These are phyloP conservation scores for Theobroma grandiflorum DNA, from an alignment of 441 rosid species.

Conservation along the genomic window DNA sequence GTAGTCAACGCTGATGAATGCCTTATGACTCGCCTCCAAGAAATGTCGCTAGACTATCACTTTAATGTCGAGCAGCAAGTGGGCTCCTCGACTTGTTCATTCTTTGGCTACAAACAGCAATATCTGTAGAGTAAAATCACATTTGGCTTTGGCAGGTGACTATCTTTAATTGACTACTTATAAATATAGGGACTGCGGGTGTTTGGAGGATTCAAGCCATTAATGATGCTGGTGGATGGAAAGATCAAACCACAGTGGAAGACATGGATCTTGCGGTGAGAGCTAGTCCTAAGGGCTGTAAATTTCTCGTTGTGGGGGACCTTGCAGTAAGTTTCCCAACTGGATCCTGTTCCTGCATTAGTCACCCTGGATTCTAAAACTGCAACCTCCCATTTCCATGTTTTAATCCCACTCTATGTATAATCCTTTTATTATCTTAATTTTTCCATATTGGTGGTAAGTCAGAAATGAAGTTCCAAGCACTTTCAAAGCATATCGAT, in stretches of 20 bases:
- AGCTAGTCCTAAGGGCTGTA: not conserved
- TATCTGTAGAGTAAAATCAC: not conserved
- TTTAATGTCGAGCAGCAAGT: slow-evolving; percentile 56
- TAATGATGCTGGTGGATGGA: slow-evolving; percentile 56
- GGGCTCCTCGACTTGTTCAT: slow-evolving; percentile 53
- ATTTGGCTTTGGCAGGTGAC: not conserved
- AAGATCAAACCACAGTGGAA: slow-evolving; percentile 54
- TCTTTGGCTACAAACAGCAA: slow-evolving; percentile 45
- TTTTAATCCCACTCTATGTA: no score
- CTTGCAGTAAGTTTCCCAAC: not conserved
- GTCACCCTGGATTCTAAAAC: not conserved
- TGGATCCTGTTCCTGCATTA: no score
- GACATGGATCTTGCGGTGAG: slow-evolving; percentile 49
- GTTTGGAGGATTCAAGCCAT: slow-evolving; percentile 51
- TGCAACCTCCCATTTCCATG: not conserved
- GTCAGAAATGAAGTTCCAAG: not conserved
- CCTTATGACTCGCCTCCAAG: slow-evolving; percentile 23
- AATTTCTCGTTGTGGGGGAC: not conserved
- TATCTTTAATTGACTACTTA: no score
- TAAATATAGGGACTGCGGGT: slow-evolving; percentile 45
- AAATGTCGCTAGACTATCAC: not conserved
- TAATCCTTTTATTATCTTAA: not conserved
- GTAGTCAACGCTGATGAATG: slow-evolving; percentile 57
- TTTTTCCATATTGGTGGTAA: not conserved
- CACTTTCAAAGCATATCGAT: not conserved